Conservation (phyloP, 495 filamentous ascomycete species). For the Thermothielavioides terrestris region DNA sequence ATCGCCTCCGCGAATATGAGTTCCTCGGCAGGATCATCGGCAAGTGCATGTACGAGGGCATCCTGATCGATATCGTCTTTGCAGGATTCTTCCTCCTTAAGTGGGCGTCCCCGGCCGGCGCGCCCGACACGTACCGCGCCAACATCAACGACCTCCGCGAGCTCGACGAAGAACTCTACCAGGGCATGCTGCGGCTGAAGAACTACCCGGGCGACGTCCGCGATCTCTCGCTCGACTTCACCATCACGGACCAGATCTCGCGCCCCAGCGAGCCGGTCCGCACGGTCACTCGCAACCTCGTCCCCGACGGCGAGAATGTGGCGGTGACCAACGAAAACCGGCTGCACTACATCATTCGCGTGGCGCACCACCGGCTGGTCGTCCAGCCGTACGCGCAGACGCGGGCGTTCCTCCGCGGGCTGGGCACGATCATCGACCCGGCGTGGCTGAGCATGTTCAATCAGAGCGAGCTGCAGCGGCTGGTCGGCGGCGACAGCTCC, state of each 20-base stretch:
- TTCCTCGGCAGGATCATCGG: constrained; percentile 89
- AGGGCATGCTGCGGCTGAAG: constrained; percentile 81
- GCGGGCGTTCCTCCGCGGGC: constrained; percentile 73
- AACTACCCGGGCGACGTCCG: constrained; percentile 80
- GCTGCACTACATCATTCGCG: constrained; percentile 85
- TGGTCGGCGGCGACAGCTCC: constrained; percentile 76
- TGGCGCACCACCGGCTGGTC: constrained; percentile 77
- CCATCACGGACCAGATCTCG: constrained; percentile 69
- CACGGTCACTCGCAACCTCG: constrained; percentile 62
- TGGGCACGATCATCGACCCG: constrained; percentile 81
- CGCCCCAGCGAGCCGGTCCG: constrained; percentile 40
- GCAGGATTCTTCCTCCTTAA: constrained; percentile 94
- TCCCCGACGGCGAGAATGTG: constrained; percentile 63
- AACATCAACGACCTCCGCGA: constrained; percentile 91
- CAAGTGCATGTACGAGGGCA: constrained; percentile 97
- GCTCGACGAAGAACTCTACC: constrained; percentile 87
- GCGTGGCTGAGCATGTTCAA: constrained; percentile 98
- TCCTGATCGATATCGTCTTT: constrained; percentile 88
- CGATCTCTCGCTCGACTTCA: constrained; percentile 80
- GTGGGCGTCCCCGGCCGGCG: constrained; percentile 72
- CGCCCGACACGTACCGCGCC: constrained; percentile 61
- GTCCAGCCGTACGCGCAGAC: constrained; percentile 71
- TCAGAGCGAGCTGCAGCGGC: constrained; percentile 82
- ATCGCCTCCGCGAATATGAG: constrained; percentile 70
- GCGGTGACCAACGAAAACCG: constrained; percentile 87